Evolutionary conservation across 345 rosid genomes (phyloP).

Genomic region (Eucalyptus viminalis): DNA sequence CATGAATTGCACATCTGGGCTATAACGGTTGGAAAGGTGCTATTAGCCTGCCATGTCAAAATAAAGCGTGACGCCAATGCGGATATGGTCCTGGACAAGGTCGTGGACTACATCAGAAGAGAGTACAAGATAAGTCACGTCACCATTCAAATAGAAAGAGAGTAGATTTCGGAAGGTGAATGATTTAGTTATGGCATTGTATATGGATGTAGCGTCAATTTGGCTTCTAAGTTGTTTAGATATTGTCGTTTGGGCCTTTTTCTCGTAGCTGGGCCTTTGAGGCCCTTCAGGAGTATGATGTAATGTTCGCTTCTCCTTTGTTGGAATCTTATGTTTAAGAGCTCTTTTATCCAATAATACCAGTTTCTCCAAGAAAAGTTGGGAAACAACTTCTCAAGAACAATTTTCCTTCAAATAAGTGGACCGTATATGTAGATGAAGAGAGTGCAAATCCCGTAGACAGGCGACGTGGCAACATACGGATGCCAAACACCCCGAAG

Average conservation of each 20-base stretch:
- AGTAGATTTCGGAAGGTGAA: not conserved
- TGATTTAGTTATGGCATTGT: not conserved
- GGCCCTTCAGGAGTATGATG: not conserved
- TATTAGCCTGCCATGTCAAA: constrained; percentile 77
- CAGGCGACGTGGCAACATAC: not conserved
- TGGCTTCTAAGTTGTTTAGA: not conserved
- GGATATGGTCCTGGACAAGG: constrained; percentile 60
- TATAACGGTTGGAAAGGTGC: constrained; percentile 64
- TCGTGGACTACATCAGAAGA: constrained; percentile 48
- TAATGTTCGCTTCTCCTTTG: not conserved
- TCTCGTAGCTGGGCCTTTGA: not conserved
- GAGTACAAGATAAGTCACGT: constrained; percentile 75
- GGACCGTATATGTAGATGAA: not conserved
- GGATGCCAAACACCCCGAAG: not conserved
- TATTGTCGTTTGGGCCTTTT: not conserved
- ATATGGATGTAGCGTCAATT: not conserved
- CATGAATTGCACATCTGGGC: constrained; percentile 87
- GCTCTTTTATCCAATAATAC: not conserved
- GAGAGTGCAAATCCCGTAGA: not conserved
- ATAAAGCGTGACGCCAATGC: constrained; percentile 63
- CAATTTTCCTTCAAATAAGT: not conserved
- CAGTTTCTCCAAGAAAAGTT: not conserved
- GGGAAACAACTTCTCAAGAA: not conserved
- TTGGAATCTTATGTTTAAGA: not conserved
- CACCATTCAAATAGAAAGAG: constrained; percentile 70